Base-by-base conservation (phyloP, 495 filamentous ascomycete genomes). In the Penicillium atrosanguineum region DNA sequence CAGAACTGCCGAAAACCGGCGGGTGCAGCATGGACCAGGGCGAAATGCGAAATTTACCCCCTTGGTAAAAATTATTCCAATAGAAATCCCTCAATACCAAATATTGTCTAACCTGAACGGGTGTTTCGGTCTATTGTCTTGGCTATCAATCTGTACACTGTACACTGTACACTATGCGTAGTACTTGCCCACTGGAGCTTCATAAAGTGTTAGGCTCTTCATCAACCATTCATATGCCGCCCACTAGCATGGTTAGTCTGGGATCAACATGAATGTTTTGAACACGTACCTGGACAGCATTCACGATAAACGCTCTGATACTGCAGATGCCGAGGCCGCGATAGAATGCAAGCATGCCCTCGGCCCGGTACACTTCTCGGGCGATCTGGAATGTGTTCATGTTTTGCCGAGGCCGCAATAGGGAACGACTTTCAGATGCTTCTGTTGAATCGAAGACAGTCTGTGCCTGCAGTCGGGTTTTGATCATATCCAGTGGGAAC, bases 401-500 rank as follows among this genome's bases (percentile, higher is more conserved):
- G 43, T 75, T 68, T 19, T 52, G 61, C 12, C 49, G 51, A 26
- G 53, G 54, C 16, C 60, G 28, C 34, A 63, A 39, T 23, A 61
- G 36, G 38, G 55, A 61, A 7, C 65, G 69, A 29, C 51, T 53
- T 56, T 75, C 61, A 64, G 61, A 37, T 73, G 57, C 43, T 74
- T 62, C 12, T 36, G 57, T 45, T n/a, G 57, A 40, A 29, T 69
- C 57, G 37, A 51, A 44, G 40, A 73, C 68, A 1, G 71, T 71
- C 60, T 90, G 86, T 6, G 85, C 83, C 67, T 96, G 91, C 42
- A 95, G 78, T 47, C 89, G 69, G 6, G 92, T 96, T 75, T 97
- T 97, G 55, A 96, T 74, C 48, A 96, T 86, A 67, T 96, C 91
- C 36, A 96, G 64, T 15, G 91, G 91, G 57, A 94, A 96, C 16